Evolutionary conservation across 2,329 filamentous ascomycete genomes (phyloP).

Genomic region (Coniochaeta sp.): DNA sequence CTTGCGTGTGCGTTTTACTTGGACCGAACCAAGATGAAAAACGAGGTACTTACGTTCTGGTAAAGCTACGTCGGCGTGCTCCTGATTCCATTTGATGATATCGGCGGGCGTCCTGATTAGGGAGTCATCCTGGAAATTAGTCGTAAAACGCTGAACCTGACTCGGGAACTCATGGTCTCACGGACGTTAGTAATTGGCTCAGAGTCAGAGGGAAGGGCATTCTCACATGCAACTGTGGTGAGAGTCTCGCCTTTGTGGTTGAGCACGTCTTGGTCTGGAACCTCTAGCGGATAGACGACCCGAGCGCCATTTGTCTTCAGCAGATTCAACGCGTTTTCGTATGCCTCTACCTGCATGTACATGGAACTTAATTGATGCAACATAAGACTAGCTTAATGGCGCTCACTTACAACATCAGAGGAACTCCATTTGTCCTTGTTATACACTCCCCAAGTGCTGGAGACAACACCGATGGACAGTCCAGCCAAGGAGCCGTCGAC

Average conservation of each 20-base stretch:
- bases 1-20: not conserved
- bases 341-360: constrained; percentile 7
- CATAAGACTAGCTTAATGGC: not conserved
- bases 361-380: not conserved
- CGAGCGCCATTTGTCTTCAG: constrained; percentile 8
- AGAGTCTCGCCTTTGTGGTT: constrained; percentile 8
- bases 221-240: constrained; percentile 11
- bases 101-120: constrained; percentile 10
- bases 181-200: not conserved
- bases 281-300: constrained; percentile 8
- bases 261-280: constrained; percentile 3
- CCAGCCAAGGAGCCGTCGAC: not conserved
- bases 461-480: not conserved
- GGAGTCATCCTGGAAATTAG: constrained; percentile 8
- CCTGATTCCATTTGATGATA: constrained; percentile 15
- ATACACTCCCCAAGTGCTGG: constrained; percentile 9
- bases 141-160: constrained; percentile 6
- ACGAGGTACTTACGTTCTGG: constrained; percentile 10
- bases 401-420: constrained; percentile 9
- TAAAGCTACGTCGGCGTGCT: constrained; percentile 10
- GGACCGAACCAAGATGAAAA: not conserved
- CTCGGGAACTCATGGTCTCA: constrained; percentile 8
- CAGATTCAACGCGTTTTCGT: constrained; percentile 6
- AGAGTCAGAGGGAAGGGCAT: not conserved
- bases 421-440: constrained; percentile 11